These are phyloP conservation scores for Thozetella sp. DNA, from an alignment of 495 filamentous ascomycete genomes.

Conservation along the genomic window DNA sequence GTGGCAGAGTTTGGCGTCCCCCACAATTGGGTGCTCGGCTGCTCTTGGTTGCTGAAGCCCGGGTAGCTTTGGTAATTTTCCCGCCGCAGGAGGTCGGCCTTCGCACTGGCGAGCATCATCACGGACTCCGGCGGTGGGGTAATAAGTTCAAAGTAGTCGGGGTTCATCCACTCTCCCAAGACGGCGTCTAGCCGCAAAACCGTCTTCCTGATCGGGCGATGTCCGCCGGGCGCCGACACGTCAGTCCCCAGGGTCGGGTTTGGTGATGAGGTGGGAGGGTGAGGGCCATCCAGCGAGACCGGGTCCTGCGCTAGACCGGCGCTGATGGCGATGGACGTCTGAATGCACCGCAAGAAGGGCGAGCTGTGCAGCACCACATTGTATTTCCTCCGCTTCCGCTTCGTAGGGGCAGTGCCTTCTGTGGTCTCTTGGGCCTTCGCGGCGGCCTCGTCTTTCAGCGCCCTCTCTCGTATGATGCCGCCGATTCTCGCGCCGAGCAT, in stretches of 20 bases:
- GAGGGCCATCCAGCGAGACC: constrained; percentile 26
- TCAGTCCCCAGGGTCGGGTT: neutral
- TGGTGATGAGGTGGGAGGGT: constrained; percentile 10
- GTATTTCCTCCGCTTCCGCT: constrained; percentile 58
- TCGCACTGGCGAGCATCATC: constrained; percentile 84
- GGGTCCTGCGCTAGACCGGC: constrained; percentile 78
- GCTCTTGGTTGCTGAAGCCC: constrained; percentile 29
- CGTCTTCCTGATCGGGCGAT: constrained; percentile 43
- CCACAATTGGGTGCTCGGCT: constrained; percentile 42
- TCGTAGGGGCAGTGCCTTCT: constrained; percentile 7
- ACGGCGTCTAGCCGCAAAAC: constrained; percentile 85
- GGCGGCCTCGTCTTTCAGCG: constrained; percentile 34
- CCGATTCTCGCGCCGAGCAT: constrained; percentile 80
- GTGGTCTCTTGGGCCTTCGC: constrained; percentile 12
- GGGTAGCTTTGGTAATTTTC: constrained; percentile 61
- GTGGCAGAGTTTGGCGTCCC: constrained; percentile 13
- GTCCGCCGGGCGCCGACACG: neutral
- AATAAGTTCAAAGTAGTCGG: constrained; percentile 90
- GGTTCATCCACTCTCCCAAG: constrained; percentile 92
- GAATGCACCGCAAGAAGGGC: constrained; percentile 89
- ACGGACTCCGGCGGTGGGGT: constrained; percentile 84
- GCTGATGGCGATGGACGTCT: constrained; percentile 88
- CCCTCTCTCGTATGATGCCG: constrained; percentile 61
- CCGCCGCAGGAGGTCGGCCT: constrained; percentile 76
- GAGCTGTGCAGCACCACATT: constrained; percentile 88